Evolutionary conservation across 2,329 filamentous ascomycete species (phyloP), one percentile per base, ranked within the genome.

Genomic region (Chaetomiaceae sp.): DNA sequence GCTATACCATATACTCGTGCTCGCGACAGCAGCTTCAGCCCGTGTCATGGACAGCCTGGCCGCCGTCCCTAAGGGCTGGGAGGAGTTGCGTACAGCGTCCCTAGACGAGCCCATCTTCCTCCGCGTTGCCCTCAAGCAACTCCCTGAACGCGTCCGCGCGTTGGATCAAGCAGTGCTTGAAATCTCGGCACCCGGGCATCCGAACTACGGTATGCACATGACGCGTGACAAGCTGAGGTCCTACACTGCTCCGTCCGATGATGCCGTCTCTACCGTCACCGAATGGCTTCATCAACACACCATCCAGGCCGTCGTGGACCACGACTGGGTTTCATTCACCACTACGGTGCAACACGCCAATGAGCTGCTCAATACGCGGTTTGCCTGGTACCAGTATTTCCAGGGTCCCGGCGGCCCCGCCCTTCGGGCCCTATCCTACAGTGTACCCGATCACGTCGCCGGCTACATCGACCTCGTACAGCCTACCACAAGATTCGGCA

Each of bases 401-500:
- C 66, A 69, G 11, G 69, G 67, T 18, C 64, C 70, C 11, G 62
- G 36, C 7, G 13, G 67, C 9, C 68, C 70, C 34, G 76, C 72
- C 59, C 73, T 86, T 34, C 76, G 84, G 33, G 72, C 71, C 4
- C 63, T 74, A 14, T 70, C 75, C 42, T 88, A 87, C 67, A 85
- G 81, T 0, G 74, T 87, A 1, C 85, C 84, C 0, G 71, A 71
- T 46, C 66, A 74, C 0, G 66, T 87, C 7, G 73, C 75, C 48
- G 61, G 71, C 38, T 73, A 81, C 60, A 74, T 87, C 53, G 78
- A 80, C 53, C 74, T 85, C 63, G 80, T 87, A 44, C 81, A 86
- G 65, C 84, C 84, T 1, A 86, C 83, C 0, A 86, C 80, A 4
- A 74, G 78, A 34, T 87, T 86, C 54, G 78, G 79, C 16, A 70